These are phyloP conservation scores for Aspergillus sergii DNA, from an alignment of 2,329 filamentous ascomycete genomes.

Conservation along the genomic window DNA sequence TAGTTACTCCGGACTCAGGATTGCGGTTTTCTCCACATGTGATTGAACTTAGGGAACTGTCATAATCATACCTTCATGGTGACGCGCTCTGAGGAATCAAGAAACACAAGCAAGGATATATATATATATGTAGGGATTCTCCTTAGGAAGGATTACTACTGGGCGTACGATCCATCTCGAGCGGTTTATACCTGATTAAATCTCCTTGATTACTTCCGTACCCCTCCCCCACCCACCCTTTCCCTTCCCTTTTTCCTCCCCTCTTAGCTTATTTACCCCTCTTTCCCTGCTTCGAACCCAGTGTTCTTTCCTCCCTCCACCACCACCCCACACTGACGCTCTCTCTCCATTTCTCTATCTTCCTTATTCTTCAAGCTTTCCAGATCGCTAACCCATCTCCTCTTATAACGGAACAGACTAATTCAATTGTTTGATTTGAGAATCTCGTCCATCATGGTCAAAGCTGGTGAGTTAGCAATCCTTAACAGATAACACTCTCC, in stretches of 20 bases:
- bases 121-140: background rate
- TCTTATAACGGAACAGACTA: background rate
- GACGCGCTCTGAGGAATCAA: background rate
- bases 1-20: background rate
- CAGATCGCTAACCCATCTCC: background rate
- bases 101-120: background rate
- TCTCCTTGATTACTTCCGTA: background rate
- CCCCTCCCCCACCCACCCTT: constrained; percentile 15
- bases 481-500: background rate
- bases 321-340: constrained; percentile 9
- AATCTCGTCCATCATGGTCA: constrained; percentile 48
- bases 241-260: constrained; percentile 12
- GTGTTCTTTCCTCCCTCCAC: constrained; percentile 6
- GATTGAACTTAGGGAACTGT: background rate
- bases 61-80: background rate
- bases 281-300: constrained; percentile 4
- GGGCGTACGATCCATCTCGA: background rate
- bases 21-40: constrained; percentile 1
- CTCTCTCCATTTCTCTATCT: constrained; percentile 12
- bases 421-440: background rate
- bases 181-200: too few species aligned
- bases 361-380: constrained; percentile 1
- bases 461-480: constrained; percentile 43
- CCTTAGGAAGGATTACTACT: background rate
- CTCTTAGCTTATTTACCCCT: constrained; percentile 16